A percentile compares a stretch with the other conserved stretches of the same genome.
These are phyloP conservation scores for Aureobasidium sp. DNA, from an alignment of 2,329 filamentous ascomycete species.

Conservation along the genomic window DNA sequence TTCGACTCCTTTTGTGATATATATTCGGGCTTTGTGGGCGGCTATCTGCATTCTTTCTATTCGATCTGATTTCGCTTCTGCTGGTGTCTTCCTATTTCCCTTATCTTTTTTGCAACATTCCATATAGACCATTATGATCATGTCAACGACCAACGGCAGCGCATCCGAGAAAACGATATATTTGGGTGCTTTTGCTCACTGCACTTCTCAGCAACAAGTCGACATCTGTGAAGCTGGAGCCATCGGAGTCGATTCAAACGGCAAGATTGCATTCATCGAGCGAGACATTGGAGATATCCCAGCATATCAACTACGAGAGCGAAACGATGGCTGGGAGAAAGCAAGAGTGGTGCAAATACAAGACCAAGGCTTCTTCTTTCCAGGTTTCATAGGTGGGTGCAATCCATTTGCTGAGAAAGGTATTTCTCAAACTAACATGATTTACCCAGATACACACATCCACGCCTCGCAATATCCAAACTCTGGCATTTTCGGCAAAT, in stretches of 20 bases:
- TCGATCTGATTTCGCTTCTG: neutral
- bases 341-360: conserved; percentile 30
- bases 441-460: conserved; percentile 66
- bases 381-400: conserved; percentile 63
- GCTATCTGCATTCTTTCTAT: neutral
- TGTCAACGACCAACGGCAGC: conserved; percentile 11
- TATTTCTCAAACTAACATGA: neutral
- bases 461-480: conserved; percentile 96
- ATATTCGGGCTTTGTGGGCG: neutral
- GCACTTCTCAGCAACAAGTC: conserved; percentile 37
- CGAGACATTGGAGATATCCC: conserved; percentile 24
- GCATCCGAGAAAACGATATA: conserved; percentile 38
- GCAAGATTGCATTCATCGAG: conserved; percentile 42
- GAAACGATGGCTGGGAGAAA: conserved; percentile 31
- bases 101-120: neutral
- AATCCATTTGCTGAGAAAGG: neutral
- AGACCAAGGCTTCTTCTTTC: conserved; percentile 67
- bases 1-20: neutral
- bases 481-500: conserved; percentile 83
- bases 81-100: neutral
- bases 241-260: conserved; percentile 44
- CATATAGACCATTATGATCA: neutral
- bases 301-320: conserved; percentile 13
- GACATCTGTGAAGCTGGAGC: conserved; percentile 40
- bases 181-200: conserved; percentile 54